Evolutionary conservation across 176 grass and related monocot species (phyloP).

Genomic region (Pontederia paniculata): DNA sequence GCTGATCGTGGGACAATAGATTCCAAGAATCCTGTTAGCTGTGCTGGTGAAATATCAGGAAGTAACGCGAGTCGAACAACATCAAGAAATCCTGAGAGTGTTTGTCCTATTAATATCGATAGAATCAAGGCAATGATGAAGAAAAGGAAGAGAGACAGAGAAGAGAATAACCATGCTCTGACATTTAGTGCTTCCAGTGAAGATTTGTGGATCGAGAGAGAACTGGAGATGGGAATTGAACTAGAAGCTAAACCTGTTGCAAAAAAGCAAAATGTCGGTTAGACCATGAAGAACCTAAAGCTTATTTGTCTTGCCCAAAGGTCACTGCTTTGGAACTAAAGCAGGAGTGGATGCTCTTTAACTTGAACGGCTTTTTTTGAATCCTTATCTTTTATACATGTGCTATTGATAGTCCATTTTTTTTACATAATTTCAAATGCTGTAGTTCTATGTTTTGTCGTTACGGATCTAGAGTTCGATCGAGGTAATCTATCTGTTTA

Average conservation of each 20-base stretch:
- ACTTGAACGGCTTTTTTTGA: too few relatives aligned
- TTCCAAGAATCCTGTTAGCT: neutral
- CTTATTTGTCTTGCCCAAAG: too few relatives aligned
- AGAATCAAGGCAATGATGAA: slow-evolving; percentile 24
- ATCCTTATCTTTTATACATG: too few relatives aligned
- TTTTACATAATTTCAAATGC: too few relatives aligned
- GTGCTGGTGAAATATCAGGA: neutral
- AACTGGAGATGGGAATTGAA: slow-evolving; percentile 18
- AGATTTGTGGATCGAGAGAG: slow-evolving; percentile 25
- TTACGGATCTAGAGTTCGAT: too few relatives aligned
- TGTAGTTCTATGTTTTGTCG: too few relatives aligned
- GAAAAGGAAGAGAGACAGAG: slow-evolving; percentile 40
- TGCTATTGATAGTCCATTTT: too few relatives aligned
- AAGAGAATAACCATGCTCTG: slow-evolving; percentile 12
- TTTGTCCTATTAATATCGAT: slow-evolving; percentile 8
- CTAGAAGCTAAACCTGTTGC: slow-evolving; percentile 17
- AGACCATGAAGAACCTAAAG: neutral
- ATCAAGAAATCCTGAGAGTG: neutral
- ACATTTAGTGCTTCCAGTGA: slow-evolving; percentile 8
- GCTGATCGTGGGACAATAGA: neutral
- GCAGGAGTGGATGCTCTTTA: too few relatives aligned
- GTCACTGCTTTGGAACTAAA: too few relatives aligned
- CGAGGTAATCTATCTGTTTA: too few relatives aligned
- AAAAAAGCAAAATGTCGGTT: slow-evolving; percentile 25
- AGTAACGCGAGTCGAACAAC: neutral